Evolutionary conservation across 805 yeast species (phyloP).

Genomic region (Kodamaea kaohsiungensis): DNA sequence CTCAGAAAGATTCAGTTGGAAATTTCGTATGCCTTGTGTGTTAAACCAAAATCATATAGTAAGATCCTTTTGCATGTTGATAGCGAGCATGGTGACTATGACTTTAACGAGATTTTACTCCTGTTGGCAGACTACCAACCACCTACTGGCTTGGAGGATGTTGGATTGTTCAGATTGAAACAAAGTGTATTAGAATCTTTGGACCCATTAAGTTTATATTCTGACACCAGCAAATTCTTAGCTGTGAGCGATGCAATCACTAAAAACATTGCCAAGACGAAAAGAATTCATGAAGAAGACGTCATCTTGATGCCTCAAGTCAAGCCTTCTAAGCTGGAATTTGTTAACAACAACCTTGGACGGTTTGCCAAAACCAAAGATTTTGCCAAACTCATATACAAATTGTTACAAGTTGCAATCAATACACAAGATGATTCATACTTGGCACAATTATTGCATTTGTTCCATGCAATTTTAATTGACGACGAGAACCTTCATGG

Average conservation of each 20-base stretch:
- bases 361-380: conserved; percentile 49
- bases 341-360: conserved; percentile 45
- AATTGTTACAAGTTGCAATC: conserved; percentile 55
- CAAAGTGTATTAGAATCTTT: conserved; percentile 51
- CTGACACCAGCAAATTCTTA: conserved; percentile 51
- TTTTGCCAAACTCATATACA: conserved; percentile 59
- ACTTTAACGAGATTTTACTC: conserved; percentile 45
- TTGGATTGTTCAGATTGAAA: conserved; percentile 70
- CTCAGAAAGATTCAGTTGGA: conserved; percentile 25
- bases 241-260: conserved; percentile 50
- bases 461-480: conserved; percentile 62
- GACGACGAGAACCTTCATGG: conserved; percentile 51
- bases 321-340: conserved; percentile 26
- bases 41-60: conserved; percentile 56
- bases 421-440: conserved; percentile 53
- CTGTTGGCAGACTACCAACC: conserved; percentile 66
- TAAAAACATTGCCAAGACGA: conserved; percentile 41
- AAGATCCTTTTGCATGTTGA: conserved; percentile 35
- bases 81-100: conserved; percentile 13
- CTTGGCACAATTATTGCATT: conserved; percentile 62
- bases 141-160: conserved; percentile 58
- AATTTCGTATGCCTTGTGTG: conserved; percentile 52
- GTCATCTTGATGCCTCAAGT: conserved; percentile 53
- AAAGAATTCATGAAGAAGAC: conserved; percentile 38
- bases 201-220: conserved; percentile 59